Base-by-base conservation (phyloP, 352 stramenopile genomes). In the Albugo candida region DNA sequence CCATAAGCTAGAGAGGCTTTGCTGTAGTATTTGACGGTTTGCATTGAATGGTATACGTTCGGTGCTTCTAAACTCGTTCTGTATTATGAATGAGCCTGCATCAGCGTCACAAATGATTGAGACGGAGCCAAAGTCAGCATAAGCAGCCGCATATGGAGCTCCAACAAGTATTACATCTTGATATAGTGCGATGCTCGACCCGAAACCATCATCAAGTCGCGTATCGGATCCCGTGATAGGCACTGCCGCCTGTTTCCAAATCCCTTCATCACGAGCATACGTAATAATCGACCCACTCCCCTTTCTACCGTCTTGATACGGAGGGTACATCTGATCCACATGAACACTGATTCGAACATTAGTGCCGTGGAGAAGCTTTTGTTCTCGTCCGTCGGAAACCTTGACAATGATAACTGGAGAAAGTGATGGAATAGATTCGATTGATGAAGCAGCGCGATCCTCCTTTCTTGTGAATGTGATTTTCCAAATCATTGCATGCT, bases 61-160 rank as follows among this genome's bases (percentile, higher is more conserved):
- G 2, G 79, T 86, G 18, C 36, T n/a, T 18, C 67, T 66, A 6
- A 68, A 65, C 11, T 59, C 60, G 37, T 75, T 89, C n/a, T 77
- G 21, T 19, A 92, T 27, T 2, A 60, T 64, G 18, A 92, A 75
- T 39, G 65, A 81, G 0, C 79, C 79, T 11, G 60, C 70, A 38
- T 85, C 70, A 1, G 76, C 79, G n/a, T 82, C 59, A 34, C 79
- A 92, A 11, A 81, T 45, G 5, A 92, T 36, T 12, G 72, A 73
- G 19, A 88, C 72, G 12, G 62, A 63, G 53, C 89, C 79, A 21
- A 71, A 80, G 52, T 82, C 72, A 11, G 72, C 75, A 27, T 76
- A 87, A 13, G 79, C 64, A 2, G 73, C 64, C 17, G 72, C 72
- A 6, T 61, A 56, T 37, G 78, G 78, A 12, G 78, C 76, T 0